Base-by-base conservation (phyloP, 2,329 filamentous ascomycete species). In the Trichoderma arundinaceum region DNA sequence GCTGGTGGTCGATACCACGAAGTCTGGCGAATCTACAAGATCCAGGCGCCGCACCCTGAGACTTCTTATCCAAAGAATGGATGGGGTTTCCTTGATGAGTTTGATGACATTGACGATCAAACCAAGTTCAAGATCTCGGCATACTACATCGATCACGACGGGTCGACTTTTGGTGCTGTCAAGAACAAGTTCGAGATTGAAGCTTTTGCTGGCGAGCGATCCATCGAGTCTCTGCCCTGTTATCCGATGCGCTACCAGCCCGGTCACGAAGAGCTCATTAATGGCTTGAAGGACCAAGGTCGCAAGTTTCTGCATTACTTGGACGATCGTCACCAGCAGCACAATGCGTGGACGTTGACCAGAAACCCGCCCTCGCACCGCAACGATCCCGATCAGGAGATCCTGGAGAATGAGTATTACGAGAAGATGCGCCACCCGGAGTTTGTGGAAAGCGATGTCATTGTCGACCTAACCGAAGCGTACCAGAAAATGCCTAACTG, bases 81-180 rank as follows among this genome's bases (percentile, higher is more conserved):
- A 15, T 79, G 76, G 75, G 76, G 77, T 9, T 77, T 79, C 41
- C 75, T 76, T 41, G 76, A 79, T 19, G 76, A 79, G 13, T 57
- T 73, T 9, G 70, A 74, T 38, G 69, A 76, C 17, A 46, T 69
- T 3, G 70, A 72, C 6, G 70, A 74, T 22, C 74, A 75, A 60
- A 79, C 78, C 65, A 74, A 69, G 39, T 79, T 79, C 66, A 74
- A 69, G 41, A 73, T 80, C 46, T 77, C 72, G 1, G 75, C 77
- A 8, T 81, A 81, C 66, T 79, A 80, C 68, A 77, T 81, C 43
- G 79, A 81, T 54, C 76, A 80, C 65, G 77, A 81, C 13, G 80
- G 80, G 0, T 74, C 70, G 12, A 68, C 71, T 8, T 80, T 76
- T 52, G 78, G 78, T 0, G 75, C 78, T 0, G 78, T 80, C 15